Evolutionary conservation across 352 stramenopile species (phyloP).

Genomic region (Pythium chondricola): DNA sequence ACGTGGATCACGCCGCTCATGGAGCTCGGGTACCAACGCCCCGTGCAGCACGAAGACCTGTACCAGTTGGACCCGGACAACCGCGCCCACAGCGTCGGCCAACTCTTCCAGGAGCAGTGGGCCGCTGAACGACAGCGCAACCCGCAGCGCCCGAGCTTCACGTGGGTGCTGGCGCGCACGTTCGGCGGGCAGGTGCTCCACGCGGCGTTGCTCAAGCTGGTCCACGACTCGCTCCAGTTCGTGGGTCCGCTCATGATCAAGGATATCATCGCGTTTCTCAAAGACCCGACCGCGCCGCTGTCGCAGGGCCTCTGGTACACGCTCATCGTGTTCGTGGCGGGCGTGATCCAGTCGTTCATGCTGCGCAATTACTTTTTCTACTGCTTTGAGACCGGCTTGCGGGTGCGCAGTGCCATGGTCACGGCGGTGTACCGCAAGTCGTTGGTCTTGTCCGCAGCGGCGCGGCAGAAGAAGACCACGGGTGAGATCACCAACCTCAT

Average conservation of each 20-base stretch:
- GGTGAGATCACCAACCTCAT: conserved; percentile 98
- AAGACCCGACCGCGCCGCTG: conserved; percentile 48
- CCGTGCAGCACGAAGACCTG: conserved; percentile 78
- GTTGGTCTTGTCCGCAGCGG: conserved; percentile 25
- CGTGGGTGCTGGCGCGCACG: conserved; percentile 36
- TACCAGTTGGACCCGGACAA: conserved; percentile 79
- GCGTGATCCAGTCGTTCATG: conserved; percentile 61
- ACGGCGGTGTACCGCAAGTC: conserved; percentile 27
- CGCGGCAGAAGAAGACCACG: conserved; percentile 70
- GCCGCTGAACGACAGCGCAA: conserved; percentile 17
- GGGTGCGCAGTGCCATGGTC: conserved; percentile 54
- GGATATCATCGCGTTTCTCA: conserved; percentile 78
- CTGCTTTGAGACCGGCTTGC: conserved; percentile 68
- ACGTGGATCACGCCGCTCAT: conserved; percentile 15
- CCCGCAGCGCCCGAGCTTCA: conserved; percentile 36
- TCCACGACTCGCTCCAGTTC: conserved; percentile 83
- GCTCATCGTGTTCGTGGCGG: conserved; percentile 47
- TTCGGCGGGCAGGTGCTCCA: conserved; percentile 38
- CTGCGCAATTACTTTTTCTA: conserved; percentile 84
- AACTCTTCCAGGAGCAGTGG: conserved; percentile 46
- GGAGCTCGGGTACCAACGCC: conserved; percentile 28
- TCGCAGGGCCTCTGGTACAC: conserved; percentile 49
- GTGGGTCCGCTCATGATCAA: conserved; percentile 80
- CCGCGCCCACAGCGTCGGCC: conserved; percentile 38
- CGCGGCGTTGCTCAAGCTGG: conserved; percentile 66